Evolutionary conservation across 305 asterid genomes (phyloP), one percentile per base, ranked within the genome.

Genomic region (Solanum hybrid): DNA sequence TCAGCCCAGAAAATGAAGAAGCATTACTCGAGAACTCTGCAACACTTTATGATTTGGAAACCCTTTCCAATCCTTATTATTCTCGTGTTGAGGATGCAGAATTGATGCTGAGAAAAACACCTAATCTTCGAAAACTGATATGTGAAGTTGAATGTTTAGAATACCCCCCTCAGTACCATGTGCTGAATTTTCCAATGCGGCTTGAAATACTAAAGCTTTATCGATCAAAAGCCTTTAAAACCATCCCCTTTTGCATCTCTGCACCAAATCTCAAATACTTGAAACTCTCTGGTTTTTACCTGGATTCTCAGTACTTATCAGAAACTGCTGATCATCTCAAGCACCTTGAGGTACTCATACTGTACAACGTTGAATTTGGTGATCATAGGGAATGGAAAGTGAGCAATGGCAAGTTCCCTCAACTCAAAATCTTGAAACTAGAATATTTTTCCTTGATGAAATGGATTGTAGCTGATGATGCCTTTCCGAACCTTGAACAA

Each of bases 401-500:
- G 31, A 29, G 31, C 31, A 29, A 3, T 29, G 31, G 31, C 31
- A 29, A 29, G 31, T 29, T 29, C 31, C 31, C 31, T 29, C 2
- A 29, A 29, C 31, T 29, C 31, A 29, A 29, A 29, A 29, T 29
- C 31, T 29, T 29, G 31, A 88, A 76, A 20, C 17, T 88, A 20
- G 0, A 37, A 16, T 3, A 7, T 6, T 0, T 66, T 2, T 5
- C 20, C 4, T 42, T 16, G 12, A 20, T 5, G 16, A 34, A 56
- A 76, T 34, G 82, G 82, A 76, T 9, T 32, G 82, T 32, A 34
- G 51, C 31, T 1, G 77, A 87, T 2, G 78, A 89, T n/a, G 85
- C 88, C 87, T 89, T 92, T 14, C 91, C 91, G 1, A 27, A 11
- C 7, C 93, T 91, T 60, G 87, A 90, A 46, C 42, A 26, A 31